Base-by-base conservation (phyloP, 192 early-diverging fungal genomes). In the Geranomyces michiganensis region DNA sequence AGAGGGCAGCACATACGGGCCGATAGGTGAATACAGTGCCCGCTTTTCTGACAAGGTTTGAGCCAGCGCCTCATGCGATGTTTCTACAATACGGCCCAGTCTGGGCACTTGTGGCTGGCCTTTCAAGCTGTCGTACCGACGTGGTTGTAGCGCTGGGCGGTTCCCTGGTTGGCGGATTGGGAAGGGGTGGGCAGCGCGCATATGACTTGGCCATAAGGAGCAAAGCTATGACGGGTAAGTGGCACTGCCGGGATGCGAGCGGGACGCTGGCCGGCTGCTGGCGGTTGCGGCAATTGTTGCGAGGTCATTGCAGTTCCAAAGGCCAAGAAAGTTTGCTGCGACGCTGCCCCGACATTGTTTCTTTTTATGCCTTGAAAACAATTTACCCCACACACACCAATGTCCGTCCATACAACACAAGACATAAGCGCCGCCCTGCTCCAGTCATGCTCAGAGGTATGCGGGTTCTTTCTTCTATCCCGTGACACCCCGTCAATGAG, bases 171-270 rank as follows among this genome's bases (percentile, higher is more conserved):
- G 41, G 68, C 68, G n/a, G 56, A 24, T 1, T 58, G 32, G 62
- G 75, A 53, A 47, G 62, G 51, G 29, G 56, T 29, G 1, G 47
- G 47, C 49, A 68, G 32, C 17, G 49, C 51, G 15, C 29, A 56
- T 68, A 94, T 88, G 24, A 94, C 85, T 53, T 93, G 81, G 49
- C 92, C 92, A 76, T 86, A 94, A 17, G 91, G 82, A 48, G 82
- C 82, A 73, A 88, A 93, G 0, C 79, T 84, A 12, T 89, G 88
- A 62, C 81, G 79, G 44, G 91, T 90, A 49, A 94, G 81, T 14
- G 88, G 65, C n/a, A 19, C 71, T 58, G 45, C 68, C 31, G 22
- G 26, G 26, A 68, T 68, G 9, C 58, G 51, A 55, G 6, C 4
- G 7, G 26, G 26, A 55, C 6, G 51, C 14, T 55, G 51, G 10